A percentile compares a stretch with the other conserved stretches of the same genome.
Evolutionary conservation across 177 flowering plant genomes (phyloP).

Genomic region (Vitis hybrid): DNA sequence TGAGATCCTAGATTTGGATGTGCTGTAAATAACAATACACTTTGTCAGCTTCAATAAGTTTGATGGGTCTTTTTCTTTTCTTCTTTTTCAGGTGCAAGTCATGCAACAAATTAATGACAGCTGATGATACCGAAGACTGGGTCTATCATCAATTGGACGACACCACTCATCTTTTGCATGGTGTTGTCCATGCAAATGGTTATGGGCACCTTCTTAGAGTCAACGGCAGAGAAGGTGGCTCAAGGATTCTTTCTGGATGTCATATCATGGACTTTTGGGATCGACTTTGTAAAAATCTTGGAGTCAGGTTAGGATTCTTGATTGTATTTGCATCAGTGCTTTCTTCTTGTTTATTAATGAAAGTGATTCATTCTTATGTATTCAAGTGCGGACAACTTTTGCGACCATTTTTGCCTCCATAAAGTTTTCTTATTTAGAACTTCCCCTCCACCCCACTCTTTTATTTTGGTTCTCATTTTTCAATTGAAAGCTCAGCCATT

Average conservation of each 20-base stretch:
- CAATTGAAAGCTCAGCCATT: no score
- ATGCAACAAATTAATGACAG: slow-evolving; percentile 57
- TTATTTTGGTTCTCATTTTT: no score
- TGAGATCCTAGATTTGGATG: no score
- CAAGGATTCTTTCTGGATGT: slow-evolving; percentile 68
- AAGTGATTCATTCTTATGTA: neutral
- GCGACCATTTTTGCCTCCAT: no score
- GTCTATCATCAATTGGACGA: slow-evolving; percentile 66
- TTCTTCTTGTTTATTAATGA: neutral
- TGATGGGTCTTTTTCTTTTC: neutral
- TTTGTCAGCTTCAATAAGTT: no score
- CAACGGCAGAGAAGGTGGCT: slow-evolving; percentile 93
- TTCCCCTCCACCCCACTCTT: no score
- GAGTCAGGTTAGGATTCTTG: slow-evolving; percentile 64
- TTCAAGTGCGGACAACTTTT: neutral
- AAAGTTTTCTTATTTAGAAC: no score
- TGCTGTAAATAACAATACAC: no score
- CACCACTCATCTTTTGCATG: slow-evolving; percentile 81
- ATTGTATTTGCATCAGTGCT: neutral
- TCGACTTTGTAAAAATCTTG: slow-evolving; percentile 65
- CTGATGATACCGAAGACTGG: slow-evolving; percentile 81
- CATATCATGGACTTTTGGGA: slow-evolving; percentile 95
- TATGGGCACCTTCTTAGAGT: slow-evolving; percentile 90
- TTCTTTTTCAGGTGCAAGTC: slow-evolving; percentile 63
- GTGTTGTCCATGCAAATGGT: slow-evolving; percentile 86